Evolutionary conservation across 1,139 yeast genomes (phyloP).

Genomic region (Geotrichum bryndzae): DNA sequence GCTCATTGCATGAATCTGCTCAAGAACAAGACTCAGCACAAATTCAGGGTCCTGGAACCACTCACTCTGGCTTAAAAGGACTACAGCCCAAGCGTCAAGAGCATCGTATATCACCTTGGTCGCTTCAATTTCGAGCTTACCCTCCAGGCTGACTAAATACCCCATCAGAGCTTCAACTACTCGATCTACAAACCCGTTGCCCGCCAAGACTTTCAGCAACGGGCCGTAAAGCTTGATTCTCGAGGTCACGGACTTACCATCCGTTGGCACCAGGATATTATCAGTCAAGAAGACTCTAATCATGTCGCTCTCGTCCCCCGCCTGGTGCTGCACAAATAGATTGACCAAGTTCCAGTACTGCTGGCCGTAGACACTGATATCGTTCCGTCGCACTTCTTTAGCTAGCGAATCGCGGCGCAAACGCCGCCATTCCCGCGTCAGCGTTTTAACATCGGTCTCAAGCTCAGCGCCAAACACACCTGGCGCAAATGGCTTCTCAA

Average conservation of each 20-base stretch:
- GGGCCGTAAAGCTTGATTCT: conserved; percentile 24
- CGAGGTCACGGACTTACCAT: conserved; percentile 15
- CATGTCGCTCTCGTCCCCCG: conserved; percentile 23
- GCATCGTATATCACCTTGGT: neutral
- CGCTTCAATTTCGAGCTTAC: neutral
- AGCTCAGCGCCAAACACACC: conserved; percentile 20
- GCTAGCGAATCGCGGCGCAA: conserved; percentile 44
- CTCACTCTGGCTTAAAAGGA: neutral
- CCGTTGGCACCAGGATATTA: conserved; percentile 31
- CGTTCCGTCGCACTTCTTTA: conserved; percentile 27
- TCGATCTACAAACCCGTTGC: conserved; percentile 21
- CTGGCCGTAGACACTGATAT: neutral
- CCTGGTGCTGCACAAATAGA: neutral
- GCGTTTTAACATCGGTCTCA: conserved; percentile 26
- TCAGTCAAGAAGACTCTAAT: conserved; percentile 26
- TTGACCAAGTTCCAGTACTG: neutral
- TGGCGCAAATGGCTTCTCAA: conserved; percentile 27
- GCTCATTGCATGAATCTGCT: neutral
- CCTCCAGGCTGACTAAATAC: neutral
- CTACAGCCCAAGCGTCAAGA: neutral
- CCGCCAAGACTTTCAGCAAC: conserved; percentile 21
- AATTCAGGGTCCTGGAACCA: neutral
- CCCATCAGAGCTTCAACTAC: conserved; percentile 1
- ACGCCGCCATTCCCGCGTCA: conserved; percentile 36
- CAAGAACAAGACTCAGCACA: neutral